Percentiles rank a stretch among this genome's conserved stretches.
phyloP scores from a whole-genome alignment of 306 rosid genomes.

The Mucuna pruriens region DNA sequence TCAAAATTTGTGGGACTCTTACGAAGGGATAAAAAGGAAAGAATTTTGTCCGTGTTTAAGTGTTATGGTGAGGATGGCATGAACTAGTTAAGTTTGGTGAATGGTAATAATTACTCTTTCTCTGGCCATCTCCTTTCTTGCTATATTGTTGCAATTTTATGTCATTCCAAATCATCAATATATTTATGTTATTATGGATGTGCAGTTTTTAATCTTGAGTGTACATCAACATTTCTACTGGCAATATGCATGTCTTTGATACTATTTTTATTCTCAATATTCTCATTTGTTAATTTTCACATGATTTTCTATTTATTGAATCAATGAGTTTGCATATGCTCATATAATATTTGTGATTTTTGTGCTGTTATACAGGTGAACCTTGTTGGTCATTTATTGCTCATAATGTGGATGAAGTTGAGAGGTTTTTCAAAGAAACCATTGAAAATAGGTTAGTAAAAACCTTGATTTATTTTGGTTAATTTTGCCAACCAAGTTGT shows the following conservation, averaged over 20 bases:
- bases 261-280: not conserved
- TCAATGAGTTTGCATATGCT: conserved; percentile 20
- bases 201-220: not conserved
- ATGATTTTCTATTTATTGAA: not conserved
- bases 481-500: not conserved
- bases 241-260: not conserved
- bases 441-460: conserved; percentile 78
- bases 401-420: conserved; percentile 78
- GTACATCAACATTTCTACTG: not conserved
- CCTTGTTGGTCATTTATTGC: conserved; percentile 85
- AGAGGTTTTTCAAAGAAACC: conserved; percentile 83
- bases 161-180: not conserved
- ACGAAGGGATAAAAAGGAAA: not conserved
- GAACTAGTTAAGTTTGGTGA: not conserved
- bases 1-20: not conserved
- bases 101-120: not conserved
- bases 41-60: not conserved
- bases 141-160: not conserved
- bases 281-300: conserved; percentile 31
- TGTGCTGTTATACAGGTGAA: conserved; percentile 65
- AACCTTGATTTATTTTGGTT: conserved; percentile 5
- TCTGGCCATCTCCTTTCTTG: not conserved
- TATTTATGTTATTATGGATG: not conserved
- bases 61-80: not conserved
- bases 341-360: conserved; percentile 8